Evolutionary conservation across 2,329 filamentous ascomycete genomes (phyloP), one percentile per base, ranked within the genome.

Genomic region (Colletotrichum australisinense): DNA sequence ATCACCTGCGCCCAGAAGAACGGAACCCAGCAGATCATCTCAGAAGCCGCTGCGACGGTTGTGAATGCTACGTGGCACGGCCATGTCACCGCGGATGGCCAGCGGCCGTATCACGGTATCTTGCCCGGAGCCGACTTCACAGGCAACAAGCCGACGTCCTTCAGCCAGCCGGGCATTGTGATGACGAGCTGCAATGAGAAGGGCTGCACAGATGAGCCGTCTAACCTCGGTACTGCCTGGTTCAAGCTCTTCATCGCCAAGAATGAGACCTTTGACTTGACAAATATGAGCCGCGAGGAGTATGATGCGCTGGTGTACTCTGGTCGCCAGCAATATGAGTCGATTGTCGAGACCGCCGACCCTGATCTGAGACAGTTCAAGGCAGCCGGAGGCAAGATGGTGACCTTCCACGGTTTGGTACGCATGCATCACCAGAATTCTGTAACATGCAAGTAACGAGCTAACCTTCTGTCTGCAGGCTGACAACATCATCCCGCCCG

Each of bases 351-450:
- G 16, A 56, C 64, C 8, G n/a, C 28, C 3, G 69, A 72, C 22
- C 26, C 69, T 3, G 69, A 72, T 28, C 78, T 87, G 12, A 78
- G 83, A 0, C 71, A 74, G 0, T 86, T 85, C 77, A 79, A 79
- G 16, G 76, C 80, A 19, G 78, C 80, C 2, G 85, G 86, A 3
- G 82, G 84, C 12, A 87, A 86, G 77, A 80, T 87, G 30, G 42
- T 63, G 1, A 59, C 52, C 4, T 63, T 57, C 77, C 86, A 88
- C 69, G 86, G 86, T 1, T 22, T 74, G 53, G 70, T 70, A 22
- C 2, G 55, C 59, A 12, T 42, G 5, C 24, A 19, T 19, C 22
- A 2, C n/a, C 6, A 3, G 14, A 16, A 42, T 6, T 7, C 5
- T 19, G 38, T 16, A 42, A 5, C 14, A 42, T 2, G 38, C 14